Percentiles rank a stretch among this genome's conserved stretches.
phyloP scores from a whole-genome alignment of 1,284 basidiomycete genomes.

The Trametes polyzona region DNA sequence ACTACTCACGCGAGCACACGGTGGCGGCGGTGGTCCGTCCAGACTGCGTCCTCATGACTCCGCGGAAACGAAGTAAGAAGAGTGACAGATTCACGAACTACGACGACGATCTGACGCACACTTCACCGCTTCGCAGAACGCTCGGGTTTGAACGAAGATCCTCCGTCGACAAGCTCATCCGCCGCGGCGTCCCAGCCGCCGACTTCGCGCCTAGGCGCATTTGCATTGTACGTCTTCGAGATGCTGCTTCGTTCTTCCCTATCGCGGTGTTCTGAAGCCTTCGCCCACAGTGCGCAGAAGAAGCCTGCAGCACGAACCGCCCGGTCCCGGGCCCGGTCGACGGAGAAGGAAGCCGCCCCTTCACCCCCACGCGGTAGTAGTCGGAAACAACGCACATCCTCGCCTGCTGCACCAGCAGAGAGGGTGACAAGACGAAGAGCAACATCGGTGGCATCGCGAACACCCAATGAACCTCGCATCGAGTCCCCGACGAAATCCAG shows the following conservation, averaged over 20 bases:
- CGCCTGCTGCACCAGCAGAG: neutral
- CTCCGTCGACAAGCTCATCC: too few species aligned
- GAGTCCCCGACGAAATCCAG: too few species aligned
- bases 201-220: slow-evolving; percentile 9
- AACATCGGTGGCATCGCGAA: slow-evolving; percentile 12
- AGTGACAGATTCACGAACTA: neutral
- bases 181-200: slow-evolving; percentile 1
- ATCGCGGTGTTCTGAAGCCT: neutral
- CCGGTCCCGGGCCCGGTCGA: slow-evolving; percentile 16
- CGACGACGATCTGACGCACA: neutral
- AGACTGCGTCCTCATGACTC: slow-evolving; percentile 19
- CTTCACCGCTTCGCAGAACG: slow-evolving; percentile 10
- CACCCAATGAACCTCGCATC: neutral
- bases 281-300: slow-evolving; percentile 1
- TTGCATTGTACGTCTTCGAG: neutral
- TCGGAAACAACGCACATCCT: slow-evolving; percentile 1
- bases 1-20: neutral
- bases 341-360: neutral
- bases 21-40: neutral
- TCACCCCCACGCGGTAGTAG: slow-evolving; percentile 1
- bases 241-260: too few species aligned
- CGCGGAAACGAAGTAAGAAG: slow-evolving; percentile 20
- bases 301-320: slow-evolving; percentile 6
- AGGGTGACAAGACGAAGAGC: slow-evolving; percentile 5
- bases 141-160: slow-evolving; percentile 12